Evolutionary conservation across 2,329 filamentous ascomycete genomes (phyloP).

Genomic region (Elsinoe necatrix): DNA sequence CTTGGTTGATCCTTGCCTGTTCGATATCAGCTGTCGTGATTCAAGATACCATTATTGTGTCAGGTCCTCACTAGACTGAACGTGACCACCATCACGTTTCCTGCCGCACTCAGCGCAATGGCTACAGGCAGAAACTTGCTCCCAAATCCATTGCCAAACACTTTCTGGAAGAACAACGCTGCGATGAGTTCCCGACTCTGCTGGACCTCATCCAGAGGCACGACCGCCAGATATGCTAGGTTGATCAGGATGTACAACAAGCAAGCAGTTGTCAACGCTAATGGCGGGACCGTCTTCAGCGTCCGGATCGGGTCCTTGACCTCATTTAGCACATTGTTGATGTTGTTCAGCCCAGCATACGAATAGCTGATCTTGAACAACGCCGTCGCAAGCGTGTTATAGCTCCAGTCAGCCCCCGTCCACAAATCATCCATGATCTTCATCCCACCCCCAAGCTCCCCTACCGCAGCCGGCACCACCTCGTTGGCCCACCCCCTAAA

Average conservation of each 20-base stretch:
- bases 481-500: slow-evolving; percentile 19
- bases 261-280: slow-evolving; percentile 53
- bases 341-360: slow-evolving; percentile 57
- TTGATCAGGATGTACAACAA: slow-evolving; percentile 61
- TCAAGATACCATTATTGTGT: neutral
- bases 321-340: slow-evolving; percentile 64
- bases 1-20: slow-evolving; percentile 61
- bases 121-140: slow-evolving; percentile 52
- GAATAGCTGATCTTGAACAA: slow-evolving; percentile 62
- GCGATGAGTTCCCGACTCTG: slow-evolving; percentile 59
- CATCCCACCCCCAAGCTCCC: neutral
- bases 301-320: slow-evolving; percentile 60
- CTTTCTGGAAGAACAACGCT: slow-evolving; percentile 56
- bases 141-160: slow-evolving; percentile 54
- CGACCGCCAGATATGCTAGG: slow-evolving; percentile 54
- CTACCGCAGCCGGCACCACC: neutral
- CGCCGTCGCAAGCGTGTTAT: slow-evolving; percentile 57
- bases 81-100: slow-evolving; percentile 65
- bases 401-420: slow-evolving; percentile 45
- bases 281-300: slow-evolving; percentile 52
- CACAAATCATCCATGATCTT: neutral
- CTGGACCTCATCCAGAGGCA: slow-evolving; percentile 59
- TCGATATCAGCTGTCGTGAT: neutral
- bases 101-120: slow-evolving; percentile 58
- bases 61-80: slow-evolving; percentile 36